A percentile compares a stretch with the other conserved stretches of the same genome.
These are phyloP conservation scores for Pleurotus tuber-regium DNA, from an alignment of 768 basidiomycete species.

Conservation along the genomic window DNA sequence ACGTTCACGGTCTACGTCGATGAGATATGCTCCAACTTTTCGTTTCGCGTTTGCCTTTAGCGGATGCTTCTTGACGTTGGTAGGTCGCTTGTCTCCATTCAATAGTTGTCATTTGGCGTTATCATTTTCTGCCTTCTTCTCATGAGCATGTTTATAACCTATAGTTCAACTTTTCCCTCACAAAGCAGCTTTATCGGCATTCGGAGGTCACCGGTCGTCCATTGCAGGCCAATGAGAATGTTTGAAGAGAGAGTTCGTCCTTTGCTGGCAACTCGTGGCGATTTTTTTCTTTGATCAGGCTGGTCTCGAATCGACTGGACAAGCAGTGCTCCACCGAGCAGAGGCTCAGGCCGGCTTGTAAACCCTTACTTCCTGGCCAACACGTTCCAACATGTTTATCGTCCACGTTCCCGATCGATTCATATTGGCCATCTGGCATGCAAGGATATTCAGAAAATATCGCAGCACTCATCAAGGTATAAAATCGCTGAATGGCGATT, in stretches of 20 bases:
- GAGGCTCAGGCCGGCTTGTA: slow-evolving; percentile 50
- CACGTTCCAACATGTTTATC: slow-evolving; percentile 78
- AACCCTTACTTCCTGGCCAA: slow-evolving; percentile 63
- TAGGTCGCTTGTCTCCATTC: slow-evolving; percentile 6
- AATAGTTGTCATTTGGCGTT: slow-evolving; percentile 9
- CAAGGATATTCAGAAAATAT: slow-evolving; percentile 31
- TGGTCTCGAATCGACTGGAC: slow-evolving; percentile 49
- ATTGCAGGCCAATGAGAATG: slow-evolving; percentile 5
- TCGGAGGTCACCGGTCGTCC: slow-evolving; percentile 13
- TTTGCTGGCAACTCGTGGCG: slow-evolving; percentile 56
- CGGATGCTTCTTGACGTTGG: slow-evolving; percentile 25
- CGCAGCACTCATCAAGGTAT: background rate
- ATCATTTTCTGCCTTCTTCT: background rate
- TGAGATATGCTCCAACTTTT: slow-evolving; percentile 43
- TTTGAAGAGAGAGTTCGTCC: background rate
- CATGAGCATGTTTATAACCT: background rate
- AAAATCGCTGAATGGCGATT: slow-evolving; percentile 2
- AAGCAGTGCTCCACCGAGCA: slow-evolving; percentile 75
- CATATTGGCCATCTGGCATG: slow-evolving; percentile 49
- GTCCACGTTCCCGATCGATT: slow-evolving; percentile 78
- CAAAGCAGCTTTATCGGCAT: slow-evolving; percentile 7
- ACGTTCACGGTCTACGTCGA: slow-evolving; percentile 42
- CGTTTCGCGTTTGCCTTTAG: slow-evolving; percentile 58
- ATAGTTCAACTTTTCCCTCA: slow-evolving; percentile 7
- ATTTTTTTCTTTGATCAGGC: slow-evolving; percentile 60